phyloP scores from a whole-genome alignment of 345 rosid genomes.

The Laguncularia racemosa region DNA sequence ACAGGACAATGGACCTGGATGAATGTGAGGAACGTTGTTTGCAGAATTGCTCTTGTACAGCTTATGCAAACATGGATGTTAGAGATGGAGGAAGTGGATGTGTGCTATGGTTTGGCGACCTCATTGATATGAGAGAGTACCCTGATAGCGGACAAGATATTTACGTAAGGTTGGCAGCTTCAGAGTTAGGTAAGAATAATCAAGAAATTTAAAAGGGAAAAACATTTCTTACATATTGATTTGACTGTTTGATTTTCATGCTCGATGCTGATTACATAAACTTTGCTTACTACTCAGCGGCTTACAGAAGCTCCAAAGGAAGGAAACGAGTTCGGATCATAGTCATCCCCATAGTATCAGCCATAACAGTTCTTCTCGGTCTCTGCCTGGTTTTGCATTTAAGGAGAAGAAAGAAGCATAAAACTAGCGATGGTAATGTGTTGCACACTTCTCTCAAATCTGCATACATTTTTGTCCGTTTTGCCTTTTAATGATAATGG shows the following conservation, averaged over 20 bases:
- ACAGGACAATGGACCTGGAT: slow-evolving; percentile 9
- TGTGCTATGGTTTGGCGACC: slow-evolving; percentile 23
- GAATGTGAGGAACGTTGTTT: slow-evolving; percentile 18
- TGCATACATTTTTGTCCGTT: too few relatives aligned
- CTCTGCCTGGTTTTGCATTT: neutral
- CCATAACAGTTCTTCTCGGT: neutral
- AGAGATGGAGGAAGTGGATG: slow-evolving; percentile 26
- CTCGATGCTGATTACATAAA: neutral
- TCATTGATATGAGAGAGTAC: slow-evolving; percentile 16
- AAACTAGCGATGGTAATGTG: too few relatives aligned
- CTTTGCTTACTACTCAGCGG: too few relatives aligned
- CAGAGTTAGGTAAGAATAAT: slow-evolving; percentile 15
- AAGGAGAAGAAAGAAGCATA: neutral
- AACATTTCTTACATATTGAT: neutral
- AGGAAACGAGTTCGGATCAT: slow-evolving; percentile 1
- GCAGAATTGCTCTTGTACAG: slow-evolving; percentile 23
- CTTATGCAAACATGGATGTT: slow-evolving; percentile 17
- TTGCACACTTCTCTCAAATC: too few relatives aligned
- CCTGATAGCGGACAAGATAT: slow-evolving; percentile 13
- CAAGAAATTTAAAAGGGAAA: neutral
- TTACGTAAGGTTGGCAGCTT: slow-evolving; percentile 13
- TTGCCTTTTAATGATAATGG: too few relatives aligned
- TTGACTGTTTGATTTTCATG: neutral
- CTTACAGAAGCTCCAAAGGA: neutral
- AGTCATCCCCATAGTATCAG: neutral